phyloP scores from a whole-genome alignment of 148 eudicot species.

The Beta vulgaris region DNA sequence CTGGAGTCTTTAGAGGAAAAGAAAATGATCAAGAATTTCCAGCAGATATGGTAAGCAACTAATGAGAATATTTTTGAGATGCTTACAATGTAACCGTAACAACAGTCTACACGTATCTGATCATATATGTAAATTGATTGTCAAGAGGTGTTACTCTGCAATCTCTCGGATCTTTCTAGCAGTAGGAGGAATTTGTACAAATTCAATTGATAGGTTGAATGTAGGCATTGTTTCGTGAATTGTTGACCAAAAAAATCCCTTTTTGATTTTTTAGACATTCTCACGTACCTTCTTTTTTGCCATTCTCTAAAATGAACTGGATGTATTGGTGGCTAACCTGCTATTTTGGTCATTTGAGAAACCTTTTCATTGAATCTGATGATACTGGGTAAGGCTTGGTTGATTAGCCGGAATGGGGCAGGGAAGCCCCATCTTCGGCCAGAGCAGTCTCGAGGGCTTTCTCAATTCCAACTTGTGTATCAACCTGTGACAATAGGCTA shows the following conservation, averaged over 20 bases:
- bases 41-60: constrained; percentile 71
- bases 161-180: too few species aligned
- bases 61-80: constrained; percentile 3
- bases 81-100: neutral
- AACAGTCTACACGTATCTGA: neutral
- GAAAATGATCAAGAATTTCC: constrained; percentile 60
- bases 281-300: too few species aligned
- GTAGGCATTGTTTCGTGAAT: neutral
- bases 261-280: too few species aligned
- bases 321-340: neutral
- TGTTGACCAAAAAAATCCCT: too few species aligned
- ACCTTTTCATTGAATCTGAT: neutral
- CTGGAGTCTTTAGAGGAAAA: constrained; percentile 84
- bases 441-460: too few species aligned
- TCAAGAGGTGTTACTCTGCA: neutral
- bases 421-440: too few species aligned
- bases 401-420: too few species aligned
- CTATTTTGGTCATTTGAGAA: neutral
- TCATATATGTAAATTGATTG: neutral
- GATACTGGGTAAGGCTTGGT: too few species aligned
- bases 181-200: neutral
- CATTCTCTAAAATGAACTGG: too few species aligned
- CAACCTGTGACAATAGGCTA: too few species aligned
- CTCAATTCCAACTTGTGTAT: too few species aligned
- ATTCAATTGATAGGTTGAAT: neutral